Evolutionary conservation across 2,329 filamentous ascomycete species (phyloP).

Genomic region (Pseudogymnoascus sp.): DNA sequence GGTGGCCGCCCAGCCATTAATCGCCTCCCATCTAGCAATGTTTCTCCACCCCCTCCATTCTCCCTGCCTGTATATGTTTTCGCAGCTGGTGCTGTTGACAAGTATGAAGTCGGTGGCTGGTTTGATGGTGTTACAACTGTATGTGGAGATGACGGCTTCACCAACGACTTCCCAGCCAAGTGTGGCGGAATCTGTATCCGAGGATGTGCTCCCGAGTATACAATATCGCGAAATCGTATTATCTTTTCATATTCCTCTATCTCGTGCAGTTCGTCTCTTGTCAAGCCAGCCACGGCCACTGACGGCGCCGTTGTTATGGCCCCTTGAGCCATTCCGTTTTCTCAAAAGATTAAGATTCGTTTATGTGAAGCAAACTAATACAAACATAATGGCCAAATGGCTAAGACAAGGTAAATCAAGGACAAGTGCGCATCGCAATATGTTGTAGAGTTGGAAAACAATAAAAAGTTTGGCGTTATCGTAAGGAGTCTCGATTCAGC

Average conservation of each 20-base stretch:
- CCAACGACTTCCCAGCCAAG: conserved; percentile 25
- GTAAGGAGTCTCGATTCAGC: neutral
- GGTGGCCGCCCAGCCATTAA: neutral
- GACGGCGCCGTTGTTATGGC: conserved; percentile 28
- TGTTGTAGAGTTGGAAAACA: neutral
- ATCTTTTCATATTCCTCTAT: conserved; percentile 70
- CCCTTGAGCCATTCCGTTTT: conserved; percentile 26
- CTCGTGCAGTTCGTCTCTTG: conserved; percentile 45
- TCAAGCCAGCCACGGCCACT: conserved; percentile 25
- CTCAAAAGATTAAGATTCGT: conserved; percentile 10
- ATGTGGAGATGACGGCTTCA: conserved; percentile 6
- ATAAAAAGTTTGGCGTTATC: neutral
- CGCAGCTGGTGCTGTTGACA: conserved; percentile 19
- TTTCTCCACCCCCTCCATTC: conserved; percentile 6
- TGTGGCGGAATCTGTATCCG: conserved; percentile 47
- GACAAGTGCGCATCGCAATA: neutral
- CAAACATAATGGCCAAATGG: conserved; percentile 3
- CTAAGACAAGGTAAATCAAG: conserved; percentile 1
- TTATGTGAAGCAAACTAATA: conserved; percentile 5
- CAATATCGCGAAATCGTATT: conserved; percentile 67
- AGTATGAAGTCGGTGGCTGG: conserved; percentile 17
- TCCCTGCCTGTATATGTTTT: conserved; percentile 14
- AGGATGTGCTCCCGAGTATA: conserved; percentile 68
- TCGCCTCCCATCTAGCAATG: neutral
- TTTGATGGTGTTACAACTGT: conserved; percentile 17